Evolutionary conservation across 495 filamentous ascomycete genomes (phyloP).

Genomic region (Hyaloscypha variabilis): DNA sequence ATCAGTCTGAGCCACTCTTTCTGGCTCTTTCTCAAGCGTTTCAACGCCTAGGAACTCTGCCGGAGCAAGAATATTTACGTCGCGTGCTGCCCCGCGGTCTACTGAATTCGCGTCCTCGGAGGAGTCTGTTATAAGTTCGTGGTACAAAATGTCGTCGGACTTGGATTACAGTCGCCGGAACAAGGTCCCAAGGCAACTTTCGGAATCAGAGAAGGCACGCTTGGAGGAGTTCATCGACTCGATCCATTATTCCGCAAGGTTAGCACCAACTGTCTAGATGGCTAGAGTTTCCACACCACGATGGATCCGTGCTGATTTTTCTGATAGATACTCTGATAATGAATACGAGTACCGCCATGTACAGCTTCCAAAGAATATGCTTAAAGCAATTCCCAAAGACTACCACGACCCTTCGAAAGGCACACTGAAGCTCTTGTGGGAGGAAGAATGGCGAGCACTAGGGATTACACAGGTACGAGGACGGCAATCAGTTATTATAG

Average conservation of each 20-base stretch:
- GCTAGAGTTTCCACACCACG: background rate
- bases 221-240: constrained; percentile 89
- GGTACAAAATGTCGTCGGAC: constrained; percentile 44
- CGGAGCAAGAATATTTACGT: background rate
- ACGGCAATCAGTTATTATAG: background rate
- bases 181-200: constrained; percentile 75
- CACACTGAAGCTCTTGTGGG: constrained; percentile 94
- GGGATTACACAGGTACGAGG: constrained; percentile 87
- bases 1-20: background rate
- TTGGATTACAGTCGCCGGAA: constrained; percentile 84
- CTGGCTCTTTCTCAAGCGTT: background rate
- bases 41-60: background rate
- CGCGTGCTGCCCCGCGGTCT: constrained; percentile 19
- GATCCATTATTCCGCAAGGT: constrained; percentile 96
- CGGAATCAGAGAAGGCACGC: constrained; percentile 77
- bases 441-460: constrained; percentile 95
- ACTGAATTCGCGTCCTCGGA: background rate
- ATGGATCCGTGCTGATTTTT: background rate
- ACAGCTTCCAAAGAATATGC: constrained; percentile 95
- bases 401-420: constrained; percentile 91
- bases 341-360: constrained; percentile 95
- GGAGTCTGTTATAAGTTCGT: background rate
- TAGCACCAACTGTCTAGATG: constrained; percentile 29
- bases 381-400: constrained; percentile 93
- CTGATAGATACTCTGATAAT: constrained; percentile 77